phyloP scores from a whole-genome alignment of 2,329 filamentous ascomycete species.

The Simplicillium sp. region DNA sequence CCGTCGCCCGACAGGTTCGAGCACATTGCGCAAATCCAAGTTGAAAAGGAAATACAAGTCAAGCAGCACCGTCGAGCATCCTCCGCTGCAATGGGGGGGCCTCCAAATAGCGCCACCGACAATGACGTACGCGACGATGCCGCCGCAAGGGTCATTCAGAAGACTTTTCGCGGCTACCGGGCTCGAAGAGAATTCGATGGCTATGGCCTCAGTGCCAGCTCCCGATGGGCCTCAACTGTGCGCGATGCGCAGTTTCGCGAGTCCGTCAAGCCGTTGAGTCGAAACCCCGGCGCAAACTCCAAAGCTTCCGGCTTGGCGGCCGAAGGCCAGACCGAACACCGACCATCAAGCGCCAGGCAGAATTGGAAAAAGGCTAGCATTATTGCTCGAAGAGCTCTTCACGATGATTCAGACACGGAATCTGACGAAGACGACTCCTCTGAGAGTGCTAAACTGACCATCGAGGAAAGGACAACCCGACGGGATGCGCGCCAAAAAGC shows the following conservation, averaged over 20 bases:
- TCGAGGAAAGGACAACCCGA: constrained; percentile 26
- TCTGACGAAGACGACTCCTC: constrained; percentile 26
- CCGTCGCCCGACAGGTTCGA: constrained; percentile 36
- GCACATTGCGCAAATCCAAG: constrained; percentile 39
- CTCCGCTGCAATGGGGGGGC: not conserved
- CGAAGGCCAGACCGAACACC: constrained; percentile 7
- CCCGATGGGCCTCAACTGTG: constrained; percentile 61
- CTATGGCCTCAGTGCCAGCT: constrained; percentile 56
- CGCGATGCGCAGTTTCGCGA: constrained; percentile 47
- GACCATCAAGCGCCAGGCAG: constrained; percentile 37
- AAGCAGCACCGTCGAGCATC: constrained; percentile 26
- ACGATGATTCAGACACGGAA: constrained; percentile 43
- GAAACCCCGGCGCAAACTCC: constrained; percentile 17
- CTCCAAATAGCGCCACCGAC: no score
- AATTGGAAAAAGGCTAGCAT: constrained; percentile 70
- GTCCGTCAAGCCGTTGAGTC: constrained; percentile 28
- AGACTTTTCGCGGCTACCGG: constrained; percentile 70
- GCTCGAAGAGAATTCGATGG: constrained; percentile 62
- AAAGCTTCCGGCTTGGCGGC: constrained; percentile 4
- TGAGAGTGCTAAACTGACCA: constrained; percentile 19
- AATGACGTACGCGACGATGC: constrained; percentile 13
- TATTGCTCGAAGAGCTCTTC: constrained; percentile 63
- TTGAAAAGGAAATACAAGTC: constrained; percentile 31
- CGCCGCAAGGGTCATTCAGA: constrained; percentile 53
- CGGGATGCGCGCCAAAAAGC: constrained; percentile 34